Conservation (phyloP, 2,329 filamentous ascomycete species). For the Exophiala aquamarina region DNA sequence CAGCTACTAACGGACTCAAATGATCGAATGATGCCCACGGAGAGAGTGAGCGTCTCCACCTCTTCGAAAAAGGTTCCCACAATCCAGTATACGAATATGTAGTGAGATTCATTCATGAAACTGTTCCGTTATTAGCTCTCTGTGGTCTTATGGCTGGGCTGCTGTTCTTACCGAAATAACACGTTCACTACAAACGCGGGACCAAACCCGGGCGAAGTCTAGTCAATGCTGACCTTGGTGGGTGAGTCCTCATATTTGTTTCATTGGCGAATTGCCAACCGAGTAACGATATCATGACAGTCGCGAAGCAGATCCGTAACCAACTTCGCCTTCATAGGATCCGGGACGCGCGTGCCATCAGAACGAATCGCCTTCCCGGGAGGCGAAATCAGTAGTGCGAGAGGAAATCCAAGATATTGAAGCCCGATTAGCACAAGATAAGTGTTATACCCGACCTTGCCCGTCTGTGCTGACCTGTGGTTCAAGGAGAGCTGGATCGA, state of each 20-base stretch:
- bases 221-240: slow-evolving; percentile 45
- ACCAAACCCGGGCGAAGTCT: slow-evolving; percentile 46
- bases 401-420: slow-evolving; percentile 47
- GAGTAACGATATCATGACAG: slow-evolving; percentile 45
- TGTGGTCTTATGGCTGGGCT: neutral
- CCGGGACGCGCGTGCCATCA: slow-evolving; percentile 34
- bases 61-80: slow-evolving; percentile 54
- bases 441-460: slow-evolving; percentile 47
- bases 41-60: slow-evolving; percentile 51
- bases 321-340: neutral
- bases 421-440: slow-evolving; percentile 35
- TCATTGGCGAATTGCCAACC: slow-evolving; percentile 52
- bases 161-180: slow-evolving; percentile 38
- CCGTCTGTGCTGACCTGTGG: slow-evolving; percentile 39
- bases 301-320: slow-evolving; percentile 41
- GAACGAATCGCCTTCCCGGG: slow-evolving; percentile 47
- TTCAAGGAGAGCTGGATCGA: slow-evolving; percentile 53
- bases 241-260: slow-evolving; percentile 40
- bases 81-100: slow-evolving; percentile 55
- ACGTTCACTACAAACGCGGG: slow-evolving; percentile 51
- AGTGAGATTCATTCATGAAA: slow-evolving; percentile 54
- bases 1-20: slow-evolving; percentile 52
- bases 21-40: slow-evolving; percentile 48
- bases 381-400: slow-evolving; percentile 46
- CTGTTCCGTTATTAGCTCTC: neutral